These are phyloP conservation scores for Calvatia gigantea DNA, from an alignment of 768 basidiomycete genomes.

Conservation along the genomic window DNA sequence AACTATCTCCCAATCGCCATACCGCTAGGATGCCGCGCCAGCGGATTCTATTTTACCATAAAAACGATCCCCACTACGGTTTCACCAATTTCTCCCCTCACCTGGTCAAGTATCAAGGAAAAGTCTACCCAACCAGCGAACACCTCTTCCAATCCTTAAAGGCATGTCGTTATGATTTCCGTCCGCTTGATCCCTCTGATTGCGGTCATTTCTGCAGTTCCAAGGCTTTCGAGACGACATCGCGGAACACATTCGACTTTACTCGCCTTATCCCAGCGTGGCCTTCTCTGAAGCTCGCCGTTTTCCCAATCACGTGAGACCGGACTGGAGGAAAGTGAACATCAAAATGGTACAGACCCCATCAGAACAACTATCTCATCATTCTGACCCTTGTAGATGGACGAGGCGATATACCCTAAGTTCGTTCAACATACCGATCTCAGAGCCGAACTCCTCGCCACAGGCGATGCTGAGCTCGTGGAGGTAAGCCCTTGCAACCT, in stretches of 20 bases:
- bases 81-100: conserved; percentile 76
- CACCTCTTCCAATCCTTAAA: conserved; percentile 78
- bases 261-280: conserved; percentile 56
- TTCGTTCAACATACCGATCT: conserved; percentile 68
- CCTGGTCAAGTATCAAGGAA: conserved; percentile 56
- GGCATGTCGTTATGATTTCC: conserved; percentile 27
- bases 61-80: conserved; percentile 59
- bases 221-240: conserved; percentile 54
- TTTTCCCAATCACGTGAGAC: conserved; percentile 55
- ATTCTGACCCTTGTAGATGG: conserved; percentile 46
- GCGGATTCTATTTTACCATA: conserved; percentile 62
- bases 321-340: conserved; percentile 69
- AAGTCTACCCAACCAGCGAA: conserved; percentile 70
- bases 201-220: conserved; percentile 49
- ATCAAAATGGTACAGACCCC: conserved; percentile 47
- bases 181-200: background rate
- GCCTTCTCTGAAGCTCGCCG: conserved; percentile 69
- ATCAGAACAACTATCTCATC: background rate
- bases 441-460: conserved; percentile 54
- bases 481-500: conserved; percentile 43
- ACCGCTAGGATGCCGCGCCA: conserved; percentile 22
- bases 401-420: conserved; percentile 59
- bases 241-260: conserved; percentile 66
- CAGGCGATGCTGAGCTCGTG: conserved; percentile 62
- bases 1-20: conserved; percentile 15